Evolutionary conservation across 2,329 filamentous ascomycete genomes (phyloP), one percentile per base, ranked within the genome.

Genomic region (Shiraia sp.): DNA sequence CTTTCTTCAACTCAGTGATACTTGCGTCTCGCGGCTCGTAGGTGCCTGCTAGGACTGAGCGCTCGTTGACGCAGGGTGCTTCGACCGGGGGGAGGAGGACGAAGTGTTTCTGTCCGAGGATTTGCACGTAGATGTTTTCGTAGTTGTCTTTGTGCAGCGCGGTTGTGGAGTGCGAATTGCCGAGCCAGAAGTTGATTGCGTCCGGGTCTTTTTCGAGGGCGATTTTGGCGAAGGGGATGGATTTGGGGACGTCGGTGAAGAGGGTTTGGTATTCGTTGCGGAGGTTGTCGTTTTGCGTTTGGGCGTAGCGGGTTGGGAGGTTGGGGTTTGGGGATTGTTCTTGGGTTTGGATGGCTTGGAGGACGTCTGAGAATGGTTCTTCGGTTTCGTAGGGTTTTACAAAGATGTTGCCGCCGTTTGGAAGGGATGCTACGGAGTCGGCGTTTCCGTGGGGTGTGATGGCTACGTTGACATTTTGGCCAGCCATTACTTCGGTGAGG

Each of bases 261-360:
- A 93, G 76, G 0, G 74, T 57, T 0, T 72, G 50, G 63, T 91
- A 93, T 67, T 93, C 89, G 45, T 83, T 76, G 2, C 84, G 81
- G 14, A 93, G 77, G 59, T 92, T 93, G 66, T 92, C 86, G 62
- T 93, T 90, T 73, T 93, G 87, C 26, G 87, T 89, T 69, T 91
- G 88, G 1, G 85, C 85, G 68, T 91, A 91, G 57, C 59, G 55
- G 2, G 59, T 62, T 33, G 47, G 49, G 6, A 26, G 32, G 14
- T 4, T 10, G n/a, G 31, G 45, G 1, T 10, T 22, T 15, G 14
- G 1, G 6, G 28, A 10, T 6, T 29, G n/a, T 39, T 85, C 81
- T 63, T 88, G 84, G 1, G 61, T 51, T 32, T 78, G 75, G 26
- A 91, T 74, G 47, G 82, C 80, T 35, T 77, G 64, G 4, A 92